Percentiles rank a stretch among this genome's conserved stretches.
Evolutionary conservation across 257 asterid genomes (phyloP).

Genomic region (Marsdenia floribunda): DNA sequence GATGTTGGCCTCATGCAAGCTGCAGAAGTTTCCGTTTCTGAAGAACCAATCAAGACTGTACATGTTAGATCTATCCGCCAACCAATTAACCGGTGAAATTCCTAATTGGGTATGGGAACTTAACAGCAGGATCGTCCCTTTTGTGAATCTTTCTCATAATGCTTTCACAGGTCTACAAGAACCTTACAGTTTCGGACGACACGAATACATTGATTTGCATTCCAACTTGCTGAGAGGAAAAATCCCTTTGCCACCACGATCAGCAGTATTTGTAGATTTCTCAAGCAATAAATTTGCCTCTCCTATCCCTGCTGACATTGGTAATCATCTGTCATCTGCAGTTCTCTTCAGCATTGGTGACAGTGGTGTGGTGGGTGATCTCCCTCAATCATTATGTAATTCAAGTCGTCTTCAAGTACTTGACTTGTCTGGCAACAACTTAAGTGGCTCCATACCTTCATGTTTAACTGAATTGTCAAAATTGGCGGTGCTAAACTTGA

Average conservation of each 20-base stretch:
- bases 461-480: slow-evolving; percentile 17
- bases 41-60: slow-evolving; percentile 34
- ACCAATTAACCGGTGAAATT: slow-evolving; percentile 42
- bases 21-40: slow-evolving; percentile 38
- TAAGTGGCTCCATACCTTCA: slow-evolving; percentile 15
- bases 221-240: slow-evolving; percentile 37
- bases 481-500: slow-evolving; percentile 11
- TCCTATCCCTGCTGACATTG: slow-evolving; percentile 23
- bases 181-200: slow-evolving; percentile 34
- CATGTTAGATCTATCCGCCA: slow-evolving; percentile 48
- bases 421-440: slow-evolving; percentile 22
- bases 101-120: slow-evolving; percentile 55
- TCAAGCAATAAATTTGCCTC: slow-evolving; percentile 27
- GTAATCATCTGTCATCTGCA: slow-evolving; percentile 13
- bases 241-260: slow-evolving; percentile 29
- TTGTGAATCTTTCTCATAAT: slow-evolving; percentile 47
- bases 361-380: slow-evolving; percentile 33
- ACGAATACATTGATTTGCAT: slow-evolving; percentile 37
- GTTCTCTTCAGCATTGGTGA: slow-evolving; percentile 39
- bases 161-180: slow-evolving; percentile 36
- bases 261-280: slow-evolving; percentile 25
- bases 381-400: slow-evolving; percentile 56
- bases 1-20: slow-evolving; percentile 44
- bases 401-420: slow-evolving; percentile 36
- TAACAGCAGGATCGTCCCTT: slow-evolving; percentile 24